These are phyloP conservation scores for Cyclanthera cordifolia DNA, from an alignment of 306 rosid species.

Conservation along the genomic window DNA sequence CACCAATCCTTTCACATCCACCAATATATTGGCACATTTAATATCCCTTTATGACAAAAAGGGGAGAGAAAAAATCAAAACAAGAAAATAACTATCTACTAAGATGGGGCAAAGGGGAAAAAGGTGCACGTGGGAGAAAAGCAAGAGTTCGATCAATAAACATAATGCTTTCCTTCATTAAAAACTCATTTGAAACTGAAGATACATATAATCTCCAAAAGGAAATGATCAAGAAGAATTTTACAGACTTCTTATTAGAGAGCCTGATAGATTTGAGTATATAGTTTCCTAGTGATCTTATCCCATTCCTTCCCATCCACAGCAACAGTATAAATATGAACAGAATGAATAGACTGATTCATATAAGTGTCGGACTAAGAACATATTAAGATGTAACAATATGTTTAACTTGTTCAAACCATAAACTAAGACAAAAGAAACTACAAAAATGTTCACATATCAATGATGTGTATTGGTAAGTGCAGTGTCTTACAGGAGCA, in stretches of 20 bases:
- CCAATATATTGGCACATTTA: slow-evolving; percentile 91
- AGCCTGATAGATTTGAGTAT: background rate
- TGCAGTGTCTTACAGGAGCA: no score
- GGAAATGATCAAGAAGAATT: background rate
- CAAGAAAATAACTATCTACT: background rate
- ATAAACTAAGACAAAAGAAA: background rate
- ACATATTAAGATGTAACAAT: background rate
- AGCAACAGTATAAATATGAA: slow-evolving; percentile 1
- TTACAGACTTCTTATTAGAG: background rate
- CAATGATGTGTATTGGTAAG: background rate
- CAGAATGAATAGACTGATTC: background rate
- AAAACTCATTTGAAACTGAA: background rate
- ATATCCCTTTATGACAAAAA: slow-evolving; percentile 55
- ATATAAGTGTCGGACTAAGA: background rate
- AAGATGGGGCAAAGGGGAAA: no score
- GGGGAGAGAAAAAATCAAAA: slow-evolving; percentile 1
- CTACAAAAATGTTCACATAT: background rate
- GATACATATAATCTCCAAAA: background rate
- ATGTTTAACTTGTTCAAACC: background rate
- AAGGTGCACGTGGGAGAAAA: background rate
- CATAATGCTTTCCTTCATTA: background rate
- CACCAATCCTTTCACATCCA: slow-evolving; percentile 80
- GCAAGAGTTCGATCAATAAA: background rate
- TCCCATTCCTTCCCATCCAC: background rate
- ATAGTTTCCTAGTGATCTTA: background rate